phyloP scores from a whole-genome alignment of 257 asterid genomes.

The Ajuga chamaepitys region DNA sequence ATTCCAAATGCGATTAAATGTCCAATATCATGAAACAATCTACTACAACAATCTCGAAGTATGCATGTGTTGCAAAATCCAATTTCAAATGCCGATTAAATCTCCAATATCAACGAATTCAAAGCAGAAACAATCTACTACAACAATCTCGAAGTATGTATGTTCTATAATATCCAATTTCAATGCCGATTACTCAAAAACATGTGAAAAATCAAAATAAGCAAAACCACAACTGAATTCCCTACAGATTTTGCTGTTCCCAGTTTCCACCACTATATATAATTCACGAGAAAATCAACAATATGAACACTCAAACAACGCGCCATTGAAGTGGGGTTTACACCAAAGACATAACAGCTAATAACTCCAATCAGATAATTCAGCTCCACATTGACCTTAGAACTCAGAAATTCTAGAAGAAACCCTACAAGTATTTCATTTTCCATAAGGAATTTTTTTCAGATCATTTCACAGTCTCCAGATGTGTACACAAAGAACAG shows the following conservation, averaged over 20 bases:
- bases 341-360: slow-evolving; percentile 5
- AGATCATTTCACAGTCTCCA: slow-evolving; percentile 15
- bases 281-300: slow-evolving; percentile 15
- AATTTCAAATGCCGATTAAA: slow-evolving; percentile 6
- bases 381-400: slow-evolving; percentile 16
- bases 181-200: neutral
- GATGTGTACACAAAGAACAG: slow-evolving; percentile 8
- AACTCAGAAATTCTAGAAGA: slow-evolving; percentile 17
- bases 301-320: slow-evolving; percentile 17
- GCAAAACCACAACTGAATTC: slow-evolving; percentile 1
- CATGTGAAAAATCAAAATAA: neutral
- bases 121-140: neutral
- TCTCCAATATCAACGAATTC: no score
- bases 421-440: neutral
- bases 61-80: slow-evolving; percentile 8
- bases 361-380: slow-evolving; percentile 4
- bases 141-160: neutral
- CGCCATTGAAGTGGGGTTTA: slow-evolving; percentile 7
- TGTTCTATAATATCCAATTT: slow-evolving; percentile 8
- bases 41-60: neutral
- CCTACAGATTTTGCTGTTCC: neutral
- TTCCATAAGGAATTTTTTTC: slow-evolving; percentile 18
- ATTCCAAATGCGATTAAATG: slow-evolving; percentile 3
- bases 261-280: neutral
- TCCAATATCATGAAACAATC: no score